Percentiles rank a stretch among this genome's conserved stretches.
phyloP scores from a whole-genome alignment of 345 rosid species.

The Rhodamnia rubescens region DNA sequence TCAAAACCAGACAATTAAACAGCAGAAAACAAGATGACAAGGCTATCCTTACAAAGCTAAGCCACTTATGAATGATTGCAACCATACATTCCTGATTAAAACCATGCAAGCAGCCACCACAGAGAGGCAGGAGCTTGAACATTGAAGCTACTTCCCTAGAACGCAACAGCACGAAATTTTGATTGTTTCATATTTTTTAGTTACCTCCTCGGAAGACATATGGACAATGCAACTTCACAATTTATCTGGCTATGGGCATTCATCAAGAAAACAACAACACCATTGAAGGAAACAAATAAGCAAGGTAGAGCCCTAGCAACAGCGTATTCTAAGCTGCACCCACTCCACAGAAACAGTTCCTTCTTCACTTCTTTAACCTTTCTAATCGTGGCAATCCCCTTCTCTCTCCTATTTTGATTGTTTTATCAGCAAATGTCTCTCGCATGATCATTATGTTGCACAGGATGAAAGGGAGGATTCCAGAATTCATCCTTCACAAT shows the following conservation, averaged over 20 bases:
- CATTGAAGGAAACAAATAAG: background rate
- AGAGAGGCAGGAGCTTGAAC: background rate
- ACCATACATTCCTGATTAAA: background rate
- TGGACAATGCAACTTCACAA: background rate
- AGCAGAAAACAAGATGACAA: background rate
- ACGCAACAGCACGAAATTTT: background rate
- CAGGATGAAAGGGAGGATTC: background rate
- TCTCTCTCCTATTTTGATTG: background rate
- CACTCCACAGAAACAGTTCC: background rate
- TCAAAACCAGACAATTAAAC: background rate
- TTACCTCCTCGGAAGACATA: background rate
- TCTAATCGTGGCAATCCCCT: background rate
- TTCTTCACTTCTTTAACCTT: background rate
- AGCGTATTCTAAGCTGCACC: background rate
- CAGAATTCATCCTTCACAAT: background rate
- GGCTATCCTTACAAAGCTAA: background rate
- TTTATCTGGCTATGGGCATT: background rate
- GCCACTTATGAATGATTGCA: background rate
- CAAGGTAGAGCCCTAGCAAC: background rate
- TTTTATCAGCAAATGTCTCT: background rate
- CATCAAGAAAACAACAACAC: background rate
- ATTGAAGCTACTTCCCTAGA: background rate
- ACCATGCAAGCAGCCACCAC: background rate
- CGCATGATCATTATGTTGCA: background rate
- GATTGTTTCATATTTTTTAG: background rate